These are phyloP conservation scores for Pseudocercospora fijiensis DNA, from an alignment of 2,329 filamentous ascomycete species.

Conservation along the genomic window DNA sequence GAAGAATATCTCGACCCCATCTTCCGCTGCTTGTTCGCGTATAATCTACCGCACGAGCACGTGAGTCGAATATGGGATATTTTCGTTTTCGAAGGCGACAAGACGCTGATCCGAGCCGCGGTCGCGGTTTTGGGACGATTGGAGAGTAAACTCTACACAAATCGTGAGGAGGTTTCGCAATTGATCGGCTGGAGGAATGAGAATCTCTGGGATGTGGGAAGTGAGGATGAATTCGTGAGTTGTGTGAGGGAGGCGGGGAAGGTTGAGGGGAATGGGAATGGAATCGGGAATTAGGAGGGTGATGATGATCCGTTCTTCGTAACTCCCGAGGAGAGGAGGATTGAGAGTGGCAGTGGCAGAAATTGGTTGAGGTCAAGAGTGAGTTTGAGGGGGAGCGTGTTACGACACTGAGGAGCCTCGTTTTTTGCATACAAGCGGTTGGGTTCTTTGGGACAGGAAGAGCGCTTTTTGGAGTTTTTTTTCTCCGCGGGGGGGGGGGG, in stretches of 20 bases:
- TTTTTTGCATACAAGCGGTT: not conserved
- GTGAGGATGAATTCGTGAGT: conserved; percentile 44
- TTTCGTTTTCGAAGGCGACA: conserved; percentile 78
- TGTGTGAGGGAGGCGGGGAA: conserved; percentile 42
- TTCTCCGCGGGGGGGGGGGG: no score
- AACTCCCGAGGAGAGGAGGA: not conserved
- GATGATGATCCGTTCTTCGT: not conserved
- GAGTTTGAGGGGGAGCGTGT: not conserved
- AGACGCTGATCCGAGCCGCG: conserved; percentile 66
- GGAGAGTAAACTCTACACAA: conserved; percentile 53
- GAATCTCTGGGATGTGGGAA: conserved; percentile 35
- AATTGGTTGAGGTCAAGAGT: not conserved
- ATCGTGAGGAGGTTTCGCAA: conserved; percentile 45
- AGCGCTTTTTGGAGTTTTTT: not conserved
- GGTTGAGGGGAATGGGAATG: conserved; percentile 27
- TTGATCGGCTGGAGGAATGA: conserved; percentile 45
- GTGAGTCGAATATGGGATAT: conserved; percentile 76
- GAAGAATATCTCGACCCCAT: conserved; percentile 39
- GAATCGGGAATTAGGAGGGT: conserved; percentile 5
- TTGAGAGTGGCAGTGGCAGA: not conserved
- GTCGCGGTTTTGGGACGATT: conserved; percentile 62
- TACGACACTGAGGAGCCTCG: not conserved
- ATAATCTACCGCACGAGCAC: conserved; percentile 40
- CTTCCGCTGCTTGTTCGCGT: conserved; percentile 37
- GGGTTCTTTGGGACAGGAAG: not conserved